Conservation (phyloP, 345 rosid genomes). For the Adansonia digitata region DNA sequence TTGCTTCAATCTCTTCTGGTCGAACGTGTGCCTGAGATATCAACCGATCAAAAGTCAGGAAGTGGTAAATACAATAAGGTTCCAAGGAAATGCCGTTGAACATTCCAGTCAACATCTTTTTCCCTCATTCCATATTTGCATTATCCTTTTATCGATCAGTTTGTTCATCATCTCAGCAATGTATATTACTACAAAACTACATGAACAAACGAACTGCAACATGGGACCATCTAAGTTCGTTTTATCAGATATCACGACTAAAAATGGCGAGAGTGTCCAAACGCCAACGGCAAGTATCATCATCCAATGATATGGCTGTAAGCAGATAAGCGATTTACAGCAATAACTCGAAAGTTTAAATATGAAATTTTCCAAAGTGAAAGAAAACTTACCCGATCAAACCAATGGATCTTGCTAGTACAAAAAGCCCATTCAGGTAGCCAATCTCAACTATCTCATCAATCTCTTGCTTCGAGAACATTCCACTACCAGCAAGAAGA, state of each 20-base stretch:
- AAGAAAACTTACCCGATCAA: slow-evolving; percentile 57
- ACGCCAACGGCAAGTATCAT: not conserved
- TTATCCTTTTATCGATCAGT: not conserved
- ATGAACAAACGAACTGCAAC: not conserved
- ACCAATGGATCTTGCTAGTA: slow-evolving; percentile 82
- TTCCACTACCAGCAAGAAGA: slow-evolving; percentile 85
- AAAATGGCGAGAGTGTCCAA: not conserved
- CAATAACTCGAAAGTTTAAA: not conserved
- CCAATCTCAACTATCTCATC: slow-evolving; percentile 86
- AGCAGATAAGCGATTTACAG: not conserved
- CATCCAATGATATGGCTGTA: not conserved
- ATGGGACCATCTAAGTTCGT: not conserved
- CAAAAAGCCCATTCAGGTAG: slow-evolving; percentile 80
- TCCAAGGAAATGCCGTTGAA: too few relatives aligned
- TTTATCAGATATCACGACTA: not conserved
- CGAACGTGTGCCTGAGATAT: slow-evolving; percentile 68
- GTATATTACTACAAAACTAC: not conserved
- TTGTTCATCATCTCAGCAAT: not conserved
- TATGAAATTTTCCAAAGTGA: not conserved
- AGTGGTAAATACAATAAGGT: not conserved
- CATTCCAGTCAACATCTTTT: too few relatives aligned
- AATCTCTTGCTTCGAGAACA: slow-evolving; percentile 87
- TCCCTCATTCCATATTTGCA: not conserved
- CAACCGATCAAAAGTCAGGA: not conserved
- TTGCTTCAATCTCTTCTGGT: slow-evolving; percentile 93